Percentiles rank a stretch among this genome's conserved stretches.
Conservation (phyloP, 169 alveolate species). For the Eimeria falciformis region DNA sequence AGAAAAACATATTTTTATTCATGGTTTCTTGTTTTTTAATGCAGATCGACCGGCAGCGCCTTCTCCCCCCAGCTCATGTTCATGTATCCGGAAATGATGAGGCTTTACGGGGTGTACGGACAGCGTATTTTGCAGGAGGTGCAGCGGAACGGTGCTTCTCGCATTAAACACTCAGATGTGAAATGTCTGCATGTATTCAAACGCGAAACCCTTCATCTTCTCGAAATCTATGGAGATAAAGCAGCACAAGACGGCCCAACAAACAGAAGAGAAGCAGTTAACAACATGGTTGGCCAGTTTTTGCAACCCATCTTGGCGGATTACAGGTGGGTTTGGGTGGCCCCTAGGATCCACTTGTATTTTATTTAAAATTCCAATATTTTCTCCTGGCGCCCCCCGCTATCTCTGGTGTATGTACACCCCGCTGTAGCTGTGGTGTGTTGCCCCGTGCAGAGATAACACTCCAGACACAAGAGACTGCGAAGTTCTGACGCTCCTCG, state of each 20-base stretch:
- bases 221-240: constrained; percentile 63
- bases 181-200: constrained; percentile 39
- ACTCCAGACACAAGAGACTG: constrained; percentile 75
- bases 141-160: constrained; percentile 33
- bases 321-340: too few species aligned
- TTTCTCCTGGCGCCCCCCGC: too few species aligned
- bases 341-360: too few species aligned
- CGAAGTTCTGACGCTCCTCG: constrained; percentile 76
- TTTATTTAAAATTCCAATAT: too few species aligned
- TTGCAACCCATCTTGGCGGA: constrained; percentile 71
- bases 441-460: constrained; percentile 74
- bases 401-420: too few species aligned
- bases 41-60: constrained; percentile 77
- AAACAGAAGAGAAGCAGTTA: constrained; percentile 40
- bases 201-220: constrained; percentile 63
- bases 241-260: constrained; percentile 61
- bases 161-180: constrained; percentile 65
- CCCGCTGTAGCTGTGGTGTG: not conserved
- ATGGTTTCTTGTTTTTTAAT: not conserved
- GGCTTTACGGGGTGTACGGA: constrained; percentile 67
- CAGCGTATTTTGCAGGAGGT: constrained; percentile 67
- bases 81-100: constrained; percentile 69
- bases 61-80: constrained; percentile 72
- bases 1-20: not conserved
- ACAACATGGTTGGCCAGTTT: constrained; percentile 60